Base-by-base conservation (phyloP, 2,329 filamentous ascomycete species). In the Hypoxylon sp. region DNA sequence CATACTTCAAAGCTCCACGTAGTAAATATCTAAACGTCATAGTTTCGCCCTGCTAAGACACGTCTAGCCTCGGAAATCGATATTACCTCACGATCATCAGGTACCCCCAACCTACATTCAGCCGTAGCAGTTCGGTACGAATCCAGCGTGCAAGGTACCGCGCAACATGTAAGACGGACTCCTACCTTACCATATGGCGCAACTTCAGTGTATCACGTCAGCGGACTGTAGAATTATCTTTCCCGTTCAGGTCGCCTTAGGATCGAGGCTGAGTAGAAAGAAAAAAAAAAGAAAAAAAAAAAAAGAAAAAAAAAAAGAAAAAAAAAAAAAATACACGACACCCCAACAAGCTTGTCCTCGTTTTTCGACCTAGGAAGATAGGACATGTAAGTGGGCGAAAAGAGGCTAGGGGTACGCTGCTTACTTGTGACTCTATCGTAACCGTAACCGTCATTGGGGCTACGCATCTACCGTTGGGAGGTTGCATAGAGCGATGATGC, bases 241-340 rank as follows among this genome's bases (percentile, higher is more conserved):
- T 7, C 46, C 19, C 37, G 39, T 51, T 52, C 55, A 66, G 60
- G 61, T 59, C 56, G 67, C 63, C 63, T 59, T 55, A 58, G 67
- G 61, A 63, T 69, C 67, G 67, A 69, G 67, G 67, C 67, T 69
- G 67, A 69, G 67, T 57, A 41, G 37, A 19, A 14, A 5, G 37
- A 21, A 5, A 9, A n/a, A 11, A 21, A 19, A 41, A 41, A 55
- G 56, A 46, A 21, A n/a, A 45, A 25, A 55, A 60, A 46, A 21
- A n/a, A 45, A 25, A 41, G 37, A 19, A 14, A 5, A 16, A 21
- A 5, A 9, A n/a, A 11, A 21, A 19, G 21, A 41, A 55, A 60
- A 46, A 21, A n/a, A 45, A 25, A n/a, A n/a, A n/a, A n/a, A n/a
- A n/a, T n/a, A 55, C 52, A 39, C 34, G 53, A 58, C 41, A 23